Base-by-base conservation (phyloP, 106 monocot genomes). In the Phalaenopsis equestris region DNA sequence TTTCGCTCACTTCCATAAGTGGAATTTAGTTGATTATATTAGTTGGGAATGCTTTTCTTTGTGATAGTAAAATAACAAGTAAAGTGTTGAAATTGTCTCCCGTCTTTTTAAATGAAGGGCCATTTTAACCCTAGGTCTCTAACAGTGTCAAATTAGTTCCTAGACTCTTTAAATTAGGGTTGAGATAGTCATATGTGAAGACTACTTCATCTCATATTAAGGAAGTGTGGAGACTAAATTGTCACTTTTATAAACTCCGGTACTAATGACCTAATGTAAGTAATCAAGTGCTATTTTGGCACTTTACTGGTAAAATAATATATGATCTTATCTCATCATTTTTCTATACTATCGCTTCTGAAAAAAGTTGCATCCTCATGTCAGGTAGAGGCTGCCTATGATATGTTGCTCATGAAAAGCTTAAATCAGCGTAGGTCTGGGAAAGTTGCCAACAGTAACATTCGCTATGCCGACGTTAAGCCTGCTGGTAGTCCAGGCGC, bases 401-500 rank as follows among this genome's bases (percentile, higher is more conserved):
- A 99, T 77, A 99, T 91, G 86, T 78, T 99, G 85, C 94, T 99
- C 64, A 94, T 99, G 98, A 86, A 94, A 79, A 94, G 98, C 38
- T 84, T 99, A 70, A 87, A 81, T 65, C 92, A 87, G 78, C 84
- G 98, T 10, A 87, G 90, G 55, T 89, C 98, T 45, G 98, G 98
- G 10, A 99, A 99, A 86, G 98, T 94, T 85, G 87, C 85, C 47
- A 87, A 79, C 55, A 91, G 81, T 46, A 84, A 81, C 68, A 89
- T 99, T 77, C 92, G 92, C 10, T 99, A 90, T 88, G 98, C 98
- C 84, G 98, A 99, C 89, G 98, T 99, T 38, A 99, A 94, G 86
- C 82, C 89, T 30, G 80, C 81, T 55, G 88, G 84, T 79, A 84
- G 73, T 79, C 67, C 97, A 64, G 87, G 75, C 43, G 38, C 89